These are phyloP conservation scores for Penicillium sp. DNA, from an alignment of 2,329 filamentous ascomycete species.

Conservation along the genomic window DNA sequence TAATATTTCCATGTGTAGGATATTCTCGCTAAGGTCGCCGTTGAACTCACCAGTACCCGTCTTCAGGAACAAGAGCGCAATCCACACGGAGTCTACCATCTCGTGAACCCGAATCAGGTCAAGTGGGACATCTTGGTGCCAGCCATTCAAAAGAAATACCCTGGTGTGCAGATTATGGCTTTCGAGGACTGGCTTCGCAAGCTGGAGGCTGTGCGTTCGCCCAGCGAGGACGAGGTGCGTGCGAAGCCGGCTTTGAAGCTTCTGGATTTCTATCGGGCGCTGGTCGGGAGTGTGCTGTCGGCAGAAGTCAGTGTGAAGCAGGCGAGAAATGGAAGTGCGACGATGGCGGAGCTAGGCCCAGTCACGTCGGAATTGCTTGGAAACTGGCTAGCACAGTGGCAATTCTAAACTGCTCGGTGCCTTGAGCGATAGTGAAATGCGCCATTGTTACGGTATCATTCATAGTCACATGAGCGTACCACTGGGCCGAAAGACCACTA, in stretches of 20 bases:
- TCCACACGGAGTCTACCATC: conserved; percentile 1
- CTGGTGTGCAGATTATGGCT: conserved; percentile 36
- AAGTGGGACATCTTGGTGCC: conserved; percentile 46
- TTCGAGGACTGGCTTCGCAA: conserved; percentile 50
- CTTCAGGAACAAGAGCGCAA: too few species aligned
- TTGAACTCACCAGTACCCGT: too few species aligned
- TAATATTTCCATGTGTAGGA: too few species aligned
- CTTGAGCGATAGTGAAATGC: too few species aligned
- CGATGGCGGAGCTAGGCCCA: conserved; percentile 44
- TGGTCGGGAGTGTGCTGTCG: background rate
- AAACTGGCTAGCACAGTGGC: conserved; percentile 33
- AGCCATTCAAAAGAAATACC: conserved; percentile 45
- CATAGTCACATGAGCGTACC: too few species aligned
- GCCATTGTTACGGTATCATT: too few species aligned
- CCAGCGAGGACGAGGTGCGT: conserved; percentile 37
- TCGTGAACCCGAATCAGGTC: conserved; percentile 47
- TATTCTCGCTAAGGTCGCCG: too few species aligned
- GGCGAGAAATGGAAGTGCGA: conserved; percentile 39
- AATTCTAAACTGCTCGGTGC: background rate
- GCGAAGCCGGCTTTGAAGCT: conserved; percentile 52
- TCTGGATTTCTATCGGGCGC: conserved; percentile 45
- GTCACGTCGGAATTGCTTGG: conserved; percentile 49
- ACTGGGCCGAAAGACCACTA: too few species aligned
- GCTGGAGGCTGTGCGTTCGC: conserved; percentile 40
- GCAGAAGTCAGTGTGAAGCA: conserved; percentile 22